Conservation (phyloP, 2,329 filamentous ascomycete genomes). For the Penicillium sp. region DNA sequence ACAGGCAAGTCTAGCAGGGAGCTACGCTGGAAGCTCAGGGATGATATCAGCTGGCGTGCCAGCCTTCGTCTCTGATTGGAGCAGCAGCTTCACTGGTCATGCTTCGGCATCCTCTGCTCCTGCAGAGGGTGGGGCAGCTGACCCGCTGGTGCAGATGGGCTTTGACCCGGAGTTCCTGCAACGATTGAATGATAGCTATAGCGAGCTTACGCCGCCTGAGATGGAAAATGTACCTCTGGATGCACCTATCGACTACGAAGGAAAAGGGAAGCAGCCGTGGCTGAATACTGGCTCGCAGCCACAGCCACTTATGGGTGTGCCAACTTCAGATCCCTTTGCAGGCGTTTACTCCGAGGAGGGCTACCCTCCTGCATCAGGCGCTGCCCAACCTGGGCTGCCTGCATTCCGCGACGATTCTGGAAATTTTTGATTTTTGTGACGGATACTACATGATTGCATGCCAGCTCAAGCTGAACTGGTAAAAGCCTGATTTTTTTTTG, state of each 20-base stretch:
- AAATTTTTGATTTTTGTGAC: slow-evolving; percentile 17
- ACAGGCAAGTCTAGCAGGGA: slow-evolving; percentile 38
- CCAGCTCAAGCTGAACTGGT: neutral
- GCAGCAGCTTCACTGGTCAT: slow-evolving; percentile 34
- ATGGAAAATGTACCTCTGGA: slow-evolving; percentile 33
- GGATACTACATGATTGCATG: slow-evolving; percentile 2
- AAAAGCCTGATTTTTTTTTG: slow-evolving; percentile 15
- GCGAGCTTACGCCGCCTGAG: slow-evolving; percentile 34
- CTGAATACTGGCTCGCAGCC: slow-evolving; percentile 13
- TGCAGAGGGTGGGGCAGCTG: slow-evolving; percentile 31
- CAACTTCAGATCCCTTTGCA: slow-evolving; percentile 17
- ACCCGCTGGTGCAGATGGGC: slow-evolving; percentile 41
- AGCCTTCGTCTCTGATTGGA: slow-evolving; percentile 37
- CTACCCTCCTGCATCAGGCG: slow-evolving; percentile 20
- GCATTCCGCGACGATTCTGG: slow-evolving; percentile 13
- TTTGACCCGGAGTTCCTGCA: slow-evolving; percentile 44
- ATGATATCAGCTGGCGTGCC: slow-evolving; percentile 31
- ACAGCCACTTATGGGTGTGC: slow-evolving; percentile 10
- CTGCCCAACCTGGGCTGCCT: slow-evolving; percentile 18
- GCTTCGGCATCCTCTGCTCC: slow-evolving; percentile 36
- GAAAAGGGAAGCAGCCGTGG: slow-evolving; percentile 21
- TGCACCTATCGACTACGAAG: slow-evolving; percentile 13
- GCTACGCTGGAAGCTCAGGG: slow-evolving; percentile 39
- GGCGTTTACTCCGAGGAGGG: slow-evolving; percentile 24
- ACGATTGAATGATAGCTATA: slow-evolving; percentile 38